Evolutionary conservation across 306 rosid species (phyloP), one percentile per base, ranked within the genome.

Genomic region (Luffa aegyptiaca): DNA sequence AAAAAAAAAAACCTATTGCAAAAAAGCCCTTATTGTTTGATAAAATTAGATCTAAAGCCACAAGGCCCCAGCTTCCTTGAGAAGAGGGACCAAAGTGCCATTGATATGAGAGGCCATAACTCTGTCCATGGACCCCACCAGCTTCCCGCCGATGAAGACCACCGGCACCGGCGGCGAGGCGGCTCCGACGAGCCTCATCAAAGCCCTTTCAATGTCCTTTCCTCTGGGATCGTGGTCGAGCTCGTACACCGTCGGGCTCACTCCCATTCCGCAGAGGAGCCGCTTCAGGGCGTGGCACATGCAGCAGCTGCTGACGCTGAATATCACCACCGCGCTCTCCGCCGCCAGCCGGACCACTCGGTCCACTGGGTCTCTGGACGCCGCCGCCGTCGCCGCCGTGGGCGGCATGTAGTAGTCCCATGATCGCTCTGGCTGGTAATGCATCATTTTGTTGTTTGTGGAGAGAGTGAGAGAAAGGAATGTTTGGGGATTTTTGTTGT

Each of bases 281-380:
- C 97, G 84, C 89, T 94, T 92, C 51, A 92, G 88, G 2, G 98
- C 98, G 51, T 94, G 98, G 80, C 98, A 94, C 98, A 94, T 94
- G 79, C 98, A 94, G 76, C 98, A 94, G 49, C 93, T 90, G 79
- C 98, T 92, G 52, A 90, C 17, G 81, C 98, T 92, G 88, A 94
- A 94, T 80, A 94, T 88, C 62, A 92, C 98, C 84, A 94, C 98
- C 10, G 98, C 98, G 18, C 84, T 92, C 87, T 92, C 97, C 1
- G 97, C 83, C 2, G 97, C 98, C 82, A 94, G 77, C 83, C 93
- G 80, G 74, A 80, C 90, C 79, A 94, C 91, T 20, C 94, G 63
- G 80, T 92, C 97, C 79, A 92, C 31, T 0, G 98, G 96, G 71
- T 93, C 97, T 72, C 86, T 71, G 13, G 48, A 33, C 16, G 20